phyloP scores from a whole-genome alignment of 768 basidiomycete species.

The Rhodotorula babjevae region DNA sequence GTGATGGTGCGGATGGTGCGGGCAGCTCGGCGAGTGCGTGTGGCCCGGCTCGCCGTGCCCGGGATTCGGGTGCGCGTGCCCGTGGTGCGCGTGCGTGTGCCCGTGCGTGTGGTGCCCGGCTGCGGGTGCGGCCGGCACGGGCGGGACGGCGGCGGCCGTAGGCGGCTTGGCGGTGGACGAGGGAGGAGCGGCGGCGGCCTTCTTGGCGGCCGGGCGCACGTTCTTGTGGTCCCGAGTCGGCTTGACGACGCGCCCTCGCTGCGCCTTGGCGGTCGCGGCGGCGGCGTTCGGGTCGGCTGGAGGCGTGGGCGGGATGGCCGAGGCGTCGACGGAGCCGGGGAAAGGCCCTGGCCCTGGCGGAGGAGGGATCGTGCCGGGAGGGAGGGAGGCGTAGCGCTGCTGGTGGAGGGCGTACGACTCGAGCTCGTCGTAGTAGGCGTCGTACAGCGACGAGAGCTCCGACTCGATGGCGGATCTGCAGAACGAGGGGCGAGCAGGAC shows the following conservation, averaged over 20 bases:
- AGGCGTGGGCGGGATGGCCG: slow-evolving; percentile 54
- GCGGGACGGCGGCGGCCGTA: background rate
- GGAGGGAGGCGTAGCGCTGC: slow-evolving; percentile 87
- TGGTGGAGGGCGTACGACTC: slow-evolving; percentile 98
- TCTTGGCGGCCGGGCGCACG: slow-evolving; percentile 34
- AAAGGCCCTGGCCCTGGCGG: slow-evolving; percentile 96
- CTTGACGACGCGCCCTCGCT: slow-evolving; percentile 30
- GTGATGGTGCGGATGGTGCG: slow-evolving; percentile 41
- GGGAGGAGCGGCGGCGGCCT: background rate
- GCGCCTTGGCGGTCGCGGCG: slow-evolving; percentile 40
- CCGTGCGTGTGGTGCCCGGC: slow-evolving; percentile 1
- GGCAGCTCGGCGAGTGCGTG: slow-evolving; percentile 40
- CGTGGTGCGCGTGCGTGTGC: slow-evolving; percentile 8
- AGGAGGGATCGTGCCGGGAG: slow-evolving; percentile 72
- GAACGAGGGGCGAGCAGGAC: background rate
- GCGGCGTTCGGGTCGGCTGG: slow-evolving; percentile 16
- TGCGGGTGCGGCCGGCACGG: slow-evolving; percentile 15
- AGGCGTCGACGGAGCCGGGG: slow-evolving; percentile 94
- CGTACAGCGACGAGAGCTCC: slow-evolving; percentile 99
- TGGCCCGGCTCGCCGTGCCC: slow-evolving; percentile 36
- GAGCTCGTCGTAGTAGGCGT: slow-evolving; percentile 99
- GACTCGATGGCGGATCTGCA: slow-evolving; percentile 92
- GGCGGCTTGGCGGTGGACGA: background rate
- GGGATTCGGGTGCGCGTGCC: slow-evolving; percentile 14
- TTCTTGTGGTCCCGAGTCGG: slow-evolving; percentile 40